Conservation (phyloP, 441 rosid genomes). For the Croton laevigatus region DNA sequence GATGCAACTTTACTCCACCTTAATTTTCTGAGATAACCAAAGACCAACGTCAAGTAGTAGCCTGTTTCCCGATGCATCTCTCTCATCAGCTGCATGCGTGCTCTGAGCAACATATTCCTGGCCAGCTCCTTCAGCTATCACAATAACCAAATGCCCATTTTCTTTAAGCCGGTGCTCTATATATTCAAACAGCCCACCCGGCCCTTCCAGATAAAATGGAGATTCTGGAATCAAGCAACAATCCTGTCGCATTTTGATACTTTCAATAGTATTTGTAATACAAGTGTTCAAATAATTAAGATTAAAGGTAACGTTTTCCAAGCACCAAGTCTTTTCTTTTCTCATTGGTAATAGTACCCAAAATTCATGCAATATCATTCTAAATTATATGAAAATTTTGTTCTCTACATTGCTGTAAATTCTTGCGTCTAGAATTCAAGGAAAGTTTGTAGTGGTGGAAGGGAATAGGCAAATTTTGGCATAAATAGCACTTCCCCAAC, state of each 20-base stretch:
- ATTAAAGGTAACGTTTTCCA: not conserved
- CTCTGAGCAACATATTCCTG: slow-evolving; percentile 55
- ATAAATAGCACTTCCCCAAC: too few relatives aligned
- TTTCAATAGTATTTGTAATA: slow-evolving; percentile 10
- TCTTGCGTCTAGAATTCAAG: not conserved
- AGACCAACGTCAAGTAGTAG: slow-evolving; percentile 64
- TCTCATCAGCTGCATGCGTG: slow-evolving; percentile 29
- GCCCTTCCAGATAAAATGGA: slow-evolving; percentile 72
- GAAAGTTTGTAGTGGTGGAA: not conserved
- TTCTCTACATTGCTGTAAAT: not conserved
- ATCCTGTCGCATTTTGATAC: slow-evolving; percentile 55
- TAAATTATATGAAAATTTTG: not conserved
- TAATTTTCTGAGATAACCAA: slow-evolving; percentile 65
- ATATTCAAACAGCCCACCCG: slow-evolving; percentile 68
- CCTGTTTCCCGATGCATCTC: slow-evolving; percentile 80
- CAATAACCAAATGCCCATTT: slow-evolving; percentile 74
- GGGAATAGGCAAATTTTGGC: not conserved
- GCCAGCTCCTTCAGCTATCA: slow-evolving; percentile 82
- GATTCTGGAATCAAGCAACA: slow-evolving; percentile 87
- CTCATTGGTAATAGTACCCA: not conserved
- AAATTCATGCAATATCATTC: not conserved
- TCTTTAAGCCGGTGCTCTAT: slow-evolving; percentile 62
- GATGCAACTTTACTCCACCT: slow-evolving; percentile 36
- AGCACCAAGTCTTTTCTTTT: slow-evolving; percentile 5
- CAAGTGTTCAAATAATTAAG: not conserved